Base-by-base conservation (phyloP, 306 rosid species). In the Geum urbanum region DNA sequence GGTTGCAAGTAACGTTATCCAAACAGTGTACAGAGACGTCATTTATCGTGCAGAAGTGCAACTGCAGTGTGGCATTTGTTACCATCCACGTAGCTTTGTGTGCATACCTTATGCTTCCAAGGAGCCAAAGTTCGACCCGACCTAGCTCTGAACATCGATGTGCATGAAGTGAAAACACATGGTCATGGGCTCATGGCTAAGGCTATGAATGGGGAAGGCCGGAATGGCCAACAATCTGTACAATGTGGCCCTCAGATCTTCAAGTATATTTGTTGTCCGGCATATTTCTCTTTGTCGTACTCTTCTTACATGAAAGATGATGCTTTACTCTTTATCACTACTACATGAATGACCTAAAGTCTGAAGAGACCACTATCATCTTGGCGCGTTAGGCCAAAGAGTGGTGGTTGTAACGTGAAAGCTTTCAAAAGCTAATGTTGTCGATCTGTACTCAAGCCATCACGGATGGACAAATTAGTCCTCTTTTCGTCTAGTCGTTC, bases 71-170 rank as follows among this genome's bases (percentile, higher is more conserved):
- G 37, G 37, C 37, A 10, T 64, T 46, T 74, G 82, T 52, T 76
- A 27, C 75, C 72, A 75, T 75, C 76, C 96, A 86, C 90, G 91
- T 84, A 39, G 53, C 35, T 75, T 60, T 52, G 57, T 35, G 84
- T 54, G 53, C 8, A 64, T 72, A 73, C 53, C 81, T 71, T 77
- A 45, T 67, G 83, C 77, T 73, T 50, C 73, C 85, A 75, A 82
- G 67, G 60, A 78, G 43, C 50, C 4, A 67, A 40, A 78, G 59
- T 35, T 12, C 35, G 50, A 45, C 32, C 49, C 40, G 49, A 32
- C 37, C 37, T n/a, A n/a, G n/a, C n/a, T 32, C 37, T 2, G 37
- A 32, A 4, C 37, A 32, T 32, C 37, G 37, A 32, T 32, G 37
- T 32, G 37, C 37, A 32, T 32, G 37, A 32, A 32, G 3, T 32